Base-by-base conservation (phyloP, 1,284 basidiomycete genomes). In the Porogramme epimiltina region DNA sequence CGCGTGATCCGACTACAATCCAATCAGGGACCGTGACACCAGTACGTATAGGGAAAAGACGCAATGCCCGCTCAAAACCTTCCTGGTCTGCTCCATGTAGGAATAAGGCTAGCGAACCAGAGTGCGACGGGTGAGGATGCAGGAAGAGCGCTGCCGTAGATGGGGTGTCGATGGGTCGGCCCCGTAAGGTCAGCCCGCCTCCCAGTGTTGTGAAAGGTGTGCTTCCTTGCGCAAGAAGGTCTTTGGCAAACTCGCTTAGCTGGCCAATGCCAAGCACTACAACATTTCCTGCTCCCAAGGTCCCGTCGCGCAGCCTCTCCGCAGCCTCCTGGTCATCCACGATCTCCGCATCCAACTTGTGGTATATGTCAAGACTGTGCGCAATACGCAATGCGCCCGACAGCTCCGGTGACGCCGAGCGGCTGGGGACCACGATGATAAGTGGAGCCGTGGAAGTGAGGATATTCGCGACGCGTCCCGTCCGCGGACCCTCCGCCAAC, bases 11-110 rank as follows among this genome's bases (percentile, higher is more conserved):
- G 2, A 85, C 71, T 16, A 92, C 73, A 2, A 89, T 64, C 89
- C 90, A 94, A 62, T 91, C 88, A 1, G 91, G 89, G 1, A 79
- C 72, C 9, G 81, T 67, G 5, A 93, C 74, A 3, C 90, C 91
- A 0, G 91, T 94, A 11, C 92, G 81, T 20, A 89, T 79, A 1
- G 92, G 91, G 60, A 93, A 87, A n/a, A 93, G 70, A 28, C 87
- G 77, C 1, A 79, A 67, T 0, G 79, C 81, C 43, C 82, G 75
- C 65, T 93, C 91, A 3, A 91, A 69, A 1, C 84, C 86, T 2
- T 63, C 58, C 0, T 62, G 58, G 56, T 85, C 83, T 5, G 80
- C 78, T 4, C 81, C 82, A 8, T 85, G 71, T 19, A 93, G 69
- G 54, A 92, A 79, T 4, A 89, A 66, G 52, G 82, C 72, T 3